phyloP scores from a whole-genome alignment of 768 basidiomycete species.

The Arthromyces matolae region DNA sequence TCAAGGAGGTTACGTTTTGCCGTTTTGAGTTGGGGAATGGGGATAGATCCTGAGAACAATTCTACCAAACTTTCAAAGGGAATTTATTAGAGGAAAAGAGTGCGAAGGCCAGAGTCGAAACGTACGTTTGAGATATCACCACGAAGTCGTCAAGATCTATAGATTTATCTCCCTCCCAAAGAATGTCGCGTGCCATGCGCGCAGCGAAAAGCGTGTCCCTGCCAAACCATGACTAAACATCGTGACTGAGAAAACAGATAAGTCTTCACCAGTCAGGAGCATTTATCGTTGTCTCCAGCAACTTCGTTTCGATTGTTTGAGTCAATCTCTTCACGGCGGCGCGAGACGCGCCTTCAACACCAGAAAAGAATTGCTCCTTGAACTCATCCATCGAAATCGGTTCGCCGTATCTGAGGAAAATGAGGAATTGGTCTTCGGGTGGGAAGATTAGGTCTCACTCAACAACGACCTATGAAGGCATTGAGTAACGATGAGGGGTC shows the following conservation, averaged over 20 bases:
- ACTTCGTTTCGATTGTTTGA: conserved; percentile 60
- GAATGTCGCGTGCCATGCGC: conserved; percentile 86
- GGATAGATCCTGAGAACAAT: conserved; percentile 70
- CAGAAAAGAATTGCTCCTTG: conserved; percentile 72
- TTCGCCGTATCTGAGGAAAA: conserved; percentile 64
- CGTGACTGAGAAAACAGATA: conserved; percentile 21
- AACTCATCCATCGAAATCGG: conserved; percentile 77
- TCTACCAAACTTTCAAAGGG: conserved; percentile 79
- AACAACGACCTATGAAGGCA: conserved; percentile 55
- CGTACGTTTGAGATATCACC: conserved; percentile 86
- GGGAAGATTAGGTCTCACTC: conserved; percentile 43
- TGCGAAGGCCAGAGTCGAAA: conserved; percentile 16
- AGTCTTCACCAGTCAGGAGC: conserved; percentile 81
- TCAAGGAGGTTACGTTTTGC: conserved; percentile 72
- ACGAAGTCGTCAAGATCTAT: conserved; percentile 83
- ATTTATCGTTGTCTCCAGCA: conserved; percentile 81
- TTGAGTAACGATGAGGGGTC: too few relatives aligned
- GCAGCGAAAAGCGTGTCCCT: conserved; percentile 92
- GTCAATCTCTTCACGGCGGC: conserved; percentile 87
- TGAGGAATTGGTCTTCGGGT: conserved; percentile 10
- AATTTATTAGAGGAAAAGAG: conserved; percentile 9
- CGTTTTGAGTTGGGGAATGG: conserved; percentile 53
- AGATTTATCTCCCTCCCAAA: conserved; percentile 83
- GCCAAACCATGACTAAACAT: conserved; percentile 7
- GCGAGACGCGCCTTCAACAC: conserved; percentile 62